Conservation (phyloP, 345 rosid genomes). For the Citrus reticulata region DNA sequence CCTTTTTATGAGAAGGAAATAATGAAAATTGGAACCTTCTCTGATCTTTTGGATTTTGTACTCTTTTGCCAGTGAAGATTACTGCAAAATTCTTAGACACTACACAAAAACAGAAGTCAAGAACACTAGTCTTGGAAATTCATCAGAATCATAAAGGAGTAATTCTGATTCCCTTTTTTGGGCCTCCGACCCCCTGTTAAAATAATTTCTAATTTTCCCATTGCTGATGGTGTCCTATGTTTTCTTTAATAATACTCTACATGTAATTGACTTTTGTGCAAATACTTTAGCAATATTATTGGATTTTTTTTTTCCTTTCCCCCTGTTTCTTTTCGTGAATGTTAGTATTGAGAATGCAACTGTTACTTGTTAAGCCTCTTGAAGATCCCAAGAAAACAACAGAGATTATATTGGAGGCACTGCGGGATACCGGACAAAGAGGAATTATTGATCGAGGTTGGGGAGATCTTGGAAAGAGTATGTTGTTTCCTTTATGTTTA, state of each 20-base stretch:
- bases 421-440: constrained; percentile 80
- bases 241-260: background rate
- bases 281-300: background rate
- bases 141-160: background rate
- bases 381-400: constrained; percentile 79
- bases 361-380: constrained; percentile 68
- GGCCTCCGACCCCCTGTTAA: background rate
- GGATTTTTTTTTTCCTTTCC: background rate
- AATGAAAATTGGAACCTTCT: background rate
- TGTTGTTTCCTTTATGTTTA: constrained; percentile 27
- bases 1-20: background rate
- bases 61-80: background rate
- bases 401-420: constrained; percentile 75
- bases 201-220: background rate
- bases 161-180: background rate
- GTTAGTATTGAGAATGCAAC: constrained; percentile 2
- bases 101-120: background rate
- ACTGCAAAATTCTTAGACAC: background rate
- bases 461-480: constrained; percentile 90
- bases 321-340: background rate
- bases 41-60: background rate
- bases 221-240: background rate
- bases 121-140: background rate
- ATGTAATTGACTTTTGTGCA: background rate
- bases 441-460: constrained; percentile 95